Conservation (phyloP, 2,329 filamentous ascomycete species). For the Colletotrichum sp. region DNA sequence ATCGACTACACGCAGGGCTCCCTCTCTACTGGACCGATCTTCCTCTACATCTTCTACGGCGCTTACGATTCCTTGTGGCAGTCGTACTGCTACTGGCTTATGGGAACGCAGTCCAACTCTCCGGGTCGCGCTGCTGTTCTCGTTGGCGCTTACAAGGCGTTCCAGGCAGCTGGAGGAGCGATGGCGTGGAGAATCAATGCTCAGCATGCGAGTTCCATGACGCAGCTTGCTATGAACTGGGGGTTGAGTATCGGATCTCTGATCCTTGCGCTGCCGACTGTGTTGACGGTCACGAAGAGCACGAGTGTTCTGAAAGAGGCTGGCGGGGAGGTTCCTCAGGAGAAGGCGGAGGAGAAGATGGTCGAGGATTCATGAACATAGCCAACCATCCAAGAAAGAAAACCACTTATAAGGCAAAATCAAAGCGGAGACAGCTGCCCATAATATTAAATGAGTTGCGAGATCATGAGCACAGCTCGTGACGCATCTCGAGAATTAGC, state of each 20-base stretch:
- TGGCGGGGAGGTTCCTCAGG: constrained; percentile 3
- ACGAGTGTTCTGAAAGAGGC: constrained; percentile 29
- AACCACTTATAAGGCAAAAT: not conserved
- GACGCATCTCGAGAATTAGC: not conserved
- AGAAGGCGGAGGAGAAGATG: constrained; percentile 18
- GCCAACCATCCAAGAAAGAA: not conserved
- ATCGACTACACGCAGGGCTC: constrained; percentile 50
- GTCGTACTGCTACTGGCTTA: constrained; percentile 65
- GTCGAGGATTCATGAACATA: constrained; percentile 5
- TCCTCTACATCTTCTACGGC: constrained; percentile 74
- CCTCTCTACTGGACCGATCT: constrained; percentile 65
- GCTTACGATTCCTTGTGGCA: constrained; percentile 73
- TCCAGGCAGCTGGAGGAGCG: constrained; percentile 46
- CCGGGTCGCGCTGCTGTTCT: constrained; percentile 43
- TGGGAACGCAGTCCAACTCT: constrained; percentile 48
- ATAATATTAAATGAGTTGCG: not conserved
- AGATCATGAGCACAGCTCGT: not conserved
- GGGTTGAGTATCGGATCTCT: constrained; percentile 47
- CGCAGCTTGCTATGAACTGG: constrained; percentile 50
- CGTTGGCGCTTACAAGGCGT: constrained; percentile 50
- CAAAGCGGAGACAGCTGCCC: accelerated
- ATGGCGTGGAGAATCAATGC: constrained; percentile 51
- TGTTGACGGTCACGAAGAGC: constrained; percentile 38
- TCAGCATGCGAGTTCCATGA: constrained; percentile 35
- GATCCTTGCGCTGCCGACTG: constrained; percentile 44